Base-by-base conservation (phyloP, 495 filamentous ascomycete genomes). In the Penicillium alfredii region DNA sequence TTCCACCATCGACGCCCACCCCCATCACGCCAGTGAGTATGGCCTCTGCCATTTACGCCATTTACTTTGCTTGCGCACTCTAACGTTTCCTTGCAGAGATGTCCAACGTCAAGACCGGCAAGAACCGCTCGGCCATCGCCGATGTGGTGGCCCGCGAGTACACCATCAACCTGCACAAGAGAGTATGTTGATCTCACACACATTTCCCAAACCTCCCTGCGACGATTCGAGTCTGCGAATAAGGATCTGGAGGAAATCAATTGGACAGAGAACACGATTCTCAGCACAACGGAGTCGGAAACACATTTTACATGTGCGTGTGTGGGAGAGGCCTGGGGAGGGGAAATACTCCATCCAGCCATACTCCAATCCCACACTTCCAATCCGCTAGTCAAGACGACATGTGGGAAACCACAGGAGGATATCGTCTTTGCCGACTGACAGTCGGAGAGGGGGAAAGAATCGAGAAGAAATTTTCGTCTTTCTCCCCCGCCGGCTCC, bases 161-260 rank as follows among this genome's bases (percentile, higher is more conserved):
- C 80, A 99, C 92, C 66, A 99, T 99, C 77, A 90, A 99, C 79
- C 72, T 99, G 47, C 92, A 99, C 84, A 97, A 94, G 81, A 81
- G 89, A 69, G 92, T 97, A 93, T 67, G 86, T 86, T 68, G 59
- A 68, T 14, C 38, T 25, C 37, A 15, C 27, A 23, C 33, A 31
- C 20, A 15, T 33, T 19, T 23, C 25, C 50, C 40, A 38, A 30
- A 32, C 29, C 38, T 40, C 45, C 40, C 40, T 42, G 34, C 49
- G 49, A 55, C 44, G 35, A 47, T 38, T 47, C 40, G 33, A 51
- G 33, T 42, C 38, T 43, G 42, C 39, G 46, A 33, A 34, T 38
- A 33, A 40, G 40, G 39, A 43, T 29, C 42, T 55, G 33, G 52
- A 61, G 45, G 52, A 40, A 45, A n/a, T n/a, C 38, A 40, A 45